A percentile compares a stretch with the other conserved stretches of the same genome.
These are phyloP conservation scores for Hypoxylon fuscum DNA, from an alignment of 495 filamentous ascomycete genomes.

Conservation along the genomic window DNA sequence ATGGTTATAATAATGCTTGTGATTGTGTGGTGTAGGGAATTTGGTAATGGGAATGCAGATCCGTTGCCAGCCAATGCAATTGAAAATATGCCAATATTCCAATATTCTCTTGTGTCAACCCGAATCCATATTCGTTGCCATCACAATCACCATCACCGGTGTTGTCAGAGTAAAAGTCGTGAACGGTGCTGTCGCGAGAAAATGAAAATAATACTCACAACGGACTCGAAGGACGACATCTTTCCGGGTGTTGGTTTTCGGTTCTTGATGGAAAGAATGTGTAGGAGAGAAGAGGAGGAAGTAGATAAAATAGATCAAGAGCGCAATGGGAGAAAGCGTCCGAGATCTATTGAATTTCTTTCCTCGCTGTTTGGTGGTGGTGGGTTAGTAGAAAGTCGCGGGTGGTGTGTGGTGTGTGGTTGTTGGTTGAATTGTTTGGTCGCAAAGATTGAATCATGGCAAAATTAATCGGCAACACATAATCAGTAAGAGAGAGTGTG, in stretches of 20 bases:
- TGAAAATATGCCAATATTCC: constrained; percentile 1
- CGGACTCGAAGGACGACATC: constrained; percentile 98
- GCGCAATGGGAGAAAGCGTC: constrained; percentile 45
- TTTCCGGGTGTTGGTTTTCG: constrained; percentile 63
- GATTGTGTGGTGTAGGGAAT: background rate
- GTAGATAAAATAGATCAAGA: constrained; percentile 45
- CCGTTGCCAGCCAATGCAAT: background rate
- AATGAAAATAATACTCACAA: no score
- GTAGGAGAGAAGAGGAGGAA: constrained; percentile 46
- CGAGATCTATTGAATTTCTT: constrained; percentile 40
- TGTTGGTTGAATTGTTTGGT: constrained; percentile 47
- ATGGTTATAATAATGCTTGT: background rate
- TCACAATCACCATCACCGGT: background rate
- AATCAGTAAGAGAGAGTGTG: constrained; percentile 38
- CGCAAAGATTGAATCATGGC: constrained; percentile 28
- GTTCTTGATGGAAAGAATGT: no score
- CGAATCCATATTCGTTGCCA: background rate
- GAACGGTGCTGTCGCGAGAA: constrained; percentile 9
- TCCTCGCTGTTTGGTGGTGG: constrained; percentile 46
- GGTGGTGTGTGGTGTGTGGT: no score
- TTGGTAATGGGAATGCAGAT: background rate
- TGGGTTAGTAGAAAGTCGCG: constrained; percentile 48
- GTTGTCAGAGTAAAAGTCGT: background rate
- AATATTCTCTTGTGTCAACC: background rate
- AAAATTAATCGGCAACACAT: constrained; percentile 47